Evolutionary conservation across 208 protist genomes (phyloP), one percentile per base, ranked within the genome.

Genomic region (Crithidia acanthocephali): DNA sequence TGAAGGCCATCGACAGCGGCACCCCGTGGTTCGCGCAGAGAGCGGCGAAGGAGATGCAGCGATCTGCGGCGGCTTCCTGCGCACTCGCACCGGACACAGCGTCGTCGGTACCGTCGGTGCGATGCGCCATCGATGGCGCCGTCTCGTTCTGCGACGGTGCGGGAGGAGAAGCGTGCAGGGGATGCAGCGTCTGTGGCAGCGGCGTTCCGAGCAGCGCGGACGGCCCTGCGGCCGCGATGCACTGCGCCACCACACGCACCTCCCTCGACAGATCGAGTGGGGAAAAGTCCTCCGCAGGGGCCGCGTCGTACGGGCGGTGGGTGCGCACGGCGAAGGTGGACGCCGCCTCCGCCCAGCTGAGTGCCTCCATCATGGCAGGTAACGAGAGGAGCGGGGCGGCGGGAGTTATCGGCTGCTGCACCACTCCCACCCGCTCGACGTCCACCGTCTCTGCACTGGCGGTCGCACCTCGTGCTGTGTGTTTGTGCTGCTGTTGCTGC

Each of bases 251-350:
- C 6, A 94, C 65, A 9, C 56, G 61, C 56, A 96, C 84, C 57
- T 94, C 88, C 2, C 88, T 64, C 1, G 74, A 65, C 8, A 96
- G 70, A 51, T 88, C 66, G 28, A 96, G 57, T 2, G 91, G 71
- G 7, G 64, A n/a, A 63, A 96, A 94, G 20, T 90, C 87, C 4
- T 57, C 61, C 16, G 55, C 66, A 11, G 40, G 70, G 0, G 60
- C 81, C 20, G 79, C 47, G 73, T 96, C 88, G 44, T 87, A 90
- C 5, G 88, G 79, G 15, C 84, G 83, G 33, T 80, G 69, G 10
- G 75, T 84, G n/a, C 88, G 91, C 1, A 94, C 72, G 37, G 79
- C 83, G 63, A 96, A 94, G 13, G 91, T 91, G 3, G 88, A 94
- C 1, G 91, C 91, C 4, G 91, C 88, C 65, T 96, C 88, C 40